A percentile compares a stretch with the other conserved stretches of the same genome.
Conservation (phyloP, 352 stramenopile genomes). For the Pythium oligandrum region DNA sequence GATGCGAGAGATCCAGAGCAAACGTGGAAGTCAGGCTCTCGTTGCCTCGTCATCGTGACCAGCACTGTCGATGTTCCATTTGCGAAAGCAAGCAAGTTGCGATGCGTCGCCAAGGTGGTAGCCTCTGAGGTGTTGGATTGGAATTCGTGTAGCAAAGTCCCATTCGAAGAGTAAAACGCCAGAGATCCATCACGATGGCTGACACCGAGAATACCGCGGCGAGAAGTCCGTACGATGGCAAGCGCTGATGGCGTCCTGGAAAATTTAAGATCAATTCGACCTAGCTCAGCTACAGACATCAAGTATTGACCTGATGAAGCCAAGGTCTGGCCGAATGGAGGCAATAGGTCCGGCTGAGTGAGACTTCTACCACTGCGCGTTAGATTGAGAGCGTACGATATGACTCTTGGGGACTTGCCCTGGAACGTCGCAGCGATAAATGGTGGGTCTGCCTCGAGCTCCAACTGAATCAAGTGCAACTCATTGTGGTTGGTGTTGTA, state of each 20-base stretch:
- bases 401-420: too few species aligned
- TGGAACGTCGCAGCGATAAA: slow-evolving; percentile 2
- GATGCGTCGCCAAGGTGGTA: slow-evolving; percentile 22
- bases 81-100: slow-evolving; percentile 39
- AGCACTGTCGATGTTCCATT: slow-evolving; percentile 27
- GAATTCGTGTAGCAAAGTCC: slow-evolving; percentile 35
- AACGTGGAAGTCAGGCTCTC: slow-evolving; percentile 21
- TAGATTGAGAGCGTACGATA: background rate
- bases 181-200: slow-evolving; percentile 7
- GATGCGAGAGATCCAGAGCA: slow-evolving; percentile 34
- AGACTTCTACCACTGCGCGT: background rate
- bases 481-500: slow-evolving; percentile 17
- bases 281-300: slow-evolving; percentile 1
- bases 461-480: slow-evolving; percentile 17
- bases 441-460: slow-evolving; percentile 11
- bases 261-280: background rate
- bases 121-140: slow-evolving; percentile 17
- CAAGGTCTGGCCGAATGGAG: too few species aligned
- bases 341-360: too few species aligned
- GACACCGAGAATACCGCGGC: slow-evolving; percentile 21
- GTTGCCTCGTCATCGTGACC: slow-evolving; percentile 23
- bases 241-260: slow-evolving; percentile 1
- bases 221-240: slow-evolving; percentile 9
- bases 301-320: slow-evolving; percentile 2
- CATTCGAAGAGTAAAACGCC: slow-evolving; percentile 36